phyloP scores from a whole-genome alignment of 208 protist genomes.

The Wallacemonas sp. region DNA sequence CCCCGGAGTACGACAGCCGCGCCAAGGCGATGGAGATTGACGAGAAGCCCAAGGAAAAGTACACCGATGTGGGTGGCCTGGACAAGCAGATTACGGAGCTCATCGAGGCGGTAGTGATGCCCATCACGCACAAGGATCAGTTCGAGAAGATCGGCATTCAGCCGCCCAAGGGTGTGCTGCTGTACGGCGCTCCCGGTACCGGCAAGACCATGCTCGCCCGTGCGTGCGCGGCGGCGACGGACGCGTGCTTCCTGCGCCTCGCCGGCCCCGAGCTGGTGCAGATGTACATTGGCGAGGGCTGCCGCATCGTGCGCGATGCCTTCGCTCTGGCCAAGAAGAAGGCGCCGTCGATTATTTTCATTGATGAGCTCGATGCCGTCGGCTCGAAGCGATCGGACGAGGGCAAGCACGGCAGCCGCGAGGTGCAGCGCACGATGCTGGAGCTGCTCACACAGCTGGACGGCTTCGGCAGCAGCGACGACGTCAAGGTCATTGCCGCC shows the following conservation, averaged over 20 bases:
- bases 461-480: slow-evolving; percentile 97
- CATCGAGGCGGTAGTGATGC: slow-evolving; percentile 99
- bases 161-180: slow-evolving; percentile 98
- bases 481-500: slow-evolving; percentile 99
- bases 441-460: slow-evolving; percentile 99
- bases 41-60: slow-evolving; percentile 99
- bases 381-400: slow-evolving; percentile 98
- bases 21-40: slow-evolving; percentile 99
- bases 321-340: slow-evolving; percentile 99
- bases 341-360: slow-evolving; percentile 99
- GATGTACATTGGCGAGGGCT: slow-evolving; percentile 98
- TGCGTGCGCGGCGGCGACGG: slow-evolving; percentile 98
- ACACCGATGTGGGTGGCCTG: slow-evolving; percentile 99
- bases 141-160: slow-evolving; percentile 99
- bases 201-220: slow-evolving; percentile 98
- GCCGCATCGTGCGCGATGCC: slow-evolving; percentile 99
- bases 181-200: slow-evolving; percentile 98
- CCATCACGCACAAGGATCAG: slow-evolving; percentile 98
- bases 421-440: slow-evolving; percentile 99
- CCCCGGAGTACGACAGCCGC: slow-evolving; percentile 99
- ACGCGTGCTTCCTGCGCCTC: slow-evolving; percentile 99
- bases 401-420: slow-evolving; percentile 97
- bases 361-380: slow-evolving; percentile 99
- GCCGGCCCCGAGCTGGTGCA: slow-evolving; percentile 99
- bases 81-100: slow-evolving; percentile 99